A percentile compares a stretch with the other conserved stretches of the same genome.
Conservation (phyloP, 2,329 filamentous ascomycete species). For the Pochonia chlamydosporia region DNA sequence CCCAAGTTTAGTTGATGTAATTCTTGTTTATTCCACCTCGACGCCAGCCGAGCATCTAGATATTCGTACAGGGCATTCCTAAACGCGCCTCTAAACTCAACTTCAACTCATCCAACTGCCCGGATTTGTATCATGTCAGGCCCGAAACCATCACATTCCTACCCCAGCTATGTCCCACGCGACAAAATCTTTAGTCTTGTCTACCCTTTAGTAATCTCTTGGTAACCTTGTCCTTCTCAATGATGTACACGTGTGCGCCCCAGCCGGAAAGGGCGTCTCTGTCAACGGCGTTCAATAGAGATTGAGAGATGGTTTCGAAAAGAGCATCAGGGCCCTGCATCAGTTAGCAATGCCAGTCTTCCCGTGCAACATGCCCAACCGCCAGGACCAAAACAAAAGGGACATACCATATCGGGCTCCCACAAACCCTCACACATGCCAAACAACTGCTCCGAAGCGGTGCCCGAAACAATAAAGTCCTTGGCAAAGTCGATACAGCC, state of each 20-base stretch:
- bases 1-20: background rate
- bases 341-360: background rate
- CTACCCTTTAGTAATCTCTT: slow-evolving; percentile 97
- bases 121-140: slow-evolving; percentile 9
- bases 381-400: slow-evolving; percentile 1
- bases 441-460: slow-evolving; percentile 94
- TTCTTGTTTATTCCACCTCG: slow-evolving; percentile 3
- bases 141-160: slow-evolving; percentile 12
- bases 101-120: slow-evolving; percentile 5
- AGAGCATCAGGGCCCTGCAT: slow-evolving; percentile 79
- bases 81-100: background rate
- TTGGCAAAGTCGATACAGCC: slow-evolving; percentile 99
- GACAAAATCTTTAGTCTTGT: slow-evolving; percentile 63
- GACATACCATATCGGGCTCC: slow-evolving; percentile 89
- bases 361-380: background rate
- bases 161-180: too few relatives aligned
- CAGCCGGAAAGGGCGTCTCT: slow-evolving; percentile 94
- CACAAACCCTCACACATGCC: slow-evolving; percentile 97
- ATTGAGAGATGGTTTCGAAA: slow-evolving; percentile 97
- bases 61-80: slow-evolving; percentile 12
- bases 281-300: slow-evolving; percentile 91
- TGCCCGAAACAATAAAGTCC: slow-evolving; percentile 97
- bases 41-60: slow-evolving; percentile 11
- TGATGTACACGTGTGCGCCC: slow-evolving; percentile 98
- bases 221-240: slow-evolving; percentile 99